Conservation (phyloP, 768 basidiomycete genomes). For the Trametes cinnabarina region DNA sequence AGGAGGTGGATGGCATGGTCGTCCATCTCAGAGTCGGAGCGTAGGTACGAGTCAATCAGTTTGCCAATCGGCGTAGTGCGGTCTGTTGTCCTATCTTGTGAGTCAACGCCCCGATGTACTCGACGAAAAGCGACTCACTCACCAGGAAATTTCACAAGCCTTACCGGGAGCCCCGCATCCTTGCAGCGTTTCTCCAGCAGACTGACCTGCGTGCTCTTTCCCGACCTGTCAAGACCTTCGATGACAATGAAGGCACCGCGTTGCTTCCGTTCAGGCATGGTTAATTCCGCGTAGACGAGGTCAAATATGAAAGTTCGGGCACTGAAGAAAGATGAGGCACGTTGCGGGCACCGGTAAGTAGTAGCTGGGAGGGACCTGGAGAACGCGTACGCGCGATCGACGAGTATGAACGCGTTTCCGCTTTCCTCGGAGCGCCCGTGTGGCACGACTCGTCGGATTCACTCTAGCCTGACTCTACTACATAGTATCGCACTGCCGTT, state of each 20-base stretch:
- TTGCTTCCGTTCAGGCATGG: constrained; percentile 16
- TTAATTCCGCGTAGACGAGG: no score
- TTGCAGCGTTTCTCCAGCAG: constrained; percentile 57
- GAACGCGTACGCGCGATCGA: constrained; percentile 6
- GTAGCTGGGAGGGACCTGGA: background rate
- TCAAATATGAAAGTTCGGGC: no score
- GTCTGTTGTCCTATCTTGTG: constrained; percentile 55
- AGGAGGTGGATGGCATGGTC: constrained; percentile 90
- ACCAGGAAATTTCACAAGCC: constrained; percentile 91
- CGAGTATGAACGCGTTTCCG: constrained; percentile 8
- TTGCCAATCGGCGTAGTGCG: constrained; percentile 87
- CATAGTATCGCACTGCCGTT: no score
- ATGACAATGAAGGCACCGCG: constrained; percentile 84
- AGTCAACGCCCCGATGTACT: no score
- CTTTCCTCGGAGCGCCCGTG: constrained; percentile 6
- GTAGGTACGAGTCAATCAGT: constrained; percentile 92
- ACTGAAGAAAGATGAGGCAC: no score
- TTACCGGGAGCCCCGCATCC: constrained; percentile 42
- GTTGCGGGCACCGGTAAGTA: no score
- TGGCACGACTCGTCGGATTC: no score
- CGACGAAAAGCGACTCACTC: constrained; percentile 20
- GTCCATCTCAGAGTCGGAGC: constrained; percentile 80
- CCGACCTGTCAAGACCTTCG: constrained; percentile 94
- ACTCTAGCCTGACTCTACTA: no score
- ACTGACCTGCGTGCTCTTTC: constrained; percentile 86